These are phyloP conservation scores for Verticillium longisporum DNA, from an alignment of 2,329 filamentous ascomycete genomes.

Conservation along the genomic window DNA sequence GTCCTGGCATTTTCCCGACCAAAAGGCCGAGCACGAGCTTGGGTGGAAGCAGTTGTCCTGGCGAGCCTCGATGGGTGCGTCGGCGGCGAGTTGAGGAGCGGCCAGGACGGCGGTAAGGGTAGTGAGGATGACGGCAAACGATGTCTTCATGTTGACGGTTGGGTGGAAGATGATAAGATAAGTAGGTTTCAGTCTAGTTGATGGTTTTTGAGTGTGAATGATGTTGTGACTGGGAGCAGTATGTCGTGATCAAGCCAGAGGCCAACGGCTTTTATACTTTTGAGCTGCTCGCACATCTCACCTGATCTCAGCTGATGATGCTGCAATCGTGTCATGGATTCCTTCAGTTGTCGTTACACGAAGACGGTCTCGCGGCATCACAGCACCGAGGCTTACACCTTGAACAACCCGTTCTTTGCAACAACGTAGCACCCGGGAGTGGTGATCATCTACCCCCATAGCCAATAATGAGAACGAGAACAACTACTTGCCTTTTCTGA, in stretches of 20 bases:
- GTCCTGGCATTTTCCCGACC: neutral
- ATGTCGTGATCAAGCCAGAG: neutral
- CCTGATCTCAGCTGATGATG: neutral
- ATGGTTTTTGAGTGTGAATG: neutral
- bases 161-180: neutral
- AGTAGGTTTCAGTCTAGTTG: neutral
- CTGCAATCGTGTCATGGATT: too few species aligned
- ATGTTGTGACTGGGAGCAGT: neutral
- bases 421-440: neutral
- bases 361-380: neutral
- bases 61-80: neutral
- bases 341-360: too few species aligned
- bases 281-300: neutral
- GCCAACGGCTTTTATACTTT: neutral
- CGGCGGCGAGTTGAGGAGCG: neutral
- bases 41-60: constrained; percentile 1
- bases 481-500: neutral
- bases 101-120: neutral
- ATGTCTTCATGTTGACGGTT: neutral
- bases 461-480: neutral
- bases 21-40: neutral
- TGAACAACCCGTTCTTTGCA: neutral
- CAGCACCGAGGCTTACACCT: neutral
- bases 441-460: neutral
- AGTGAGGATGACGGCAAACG: neutral